Evolutionary conservation across 805 yeast species (phyloP).

Genomic region (Jamesozyma rosinii): DNA sequence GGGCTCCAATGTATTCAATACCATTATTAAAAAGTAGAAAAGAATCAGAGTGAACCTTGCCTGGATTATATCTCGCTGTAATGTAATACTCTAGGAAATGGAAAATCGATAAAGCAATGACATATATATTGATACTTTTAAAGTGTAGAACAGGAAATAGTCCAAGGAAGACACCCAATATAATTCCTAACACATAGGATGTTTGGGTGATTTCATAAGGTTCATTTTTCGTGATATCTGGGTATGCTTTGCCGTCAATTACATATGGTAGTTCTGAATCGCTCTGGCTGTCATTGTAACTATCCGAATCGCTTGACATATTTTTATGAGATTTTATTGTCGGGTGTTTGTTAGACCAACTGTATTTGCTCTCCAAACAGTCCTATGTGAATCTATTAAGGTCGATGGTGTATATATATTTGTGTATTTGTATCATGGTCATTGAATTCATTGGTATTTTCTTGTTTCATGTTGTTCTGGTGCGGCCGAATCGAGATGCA

Average conservation of each 20-base stretch:
- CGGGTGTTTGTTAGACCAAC: too few relatives aligned
- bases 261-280: conserved; percentile 2
- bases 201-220: conserved; percentile 38
- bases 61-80: conserved; percentile 66
- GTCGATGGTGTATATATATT: too few relatives aligned
- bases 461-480: not conserved
- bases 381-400: too few relatives aligned
- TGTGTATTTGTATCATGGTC: too few relatives aligned
- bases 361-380: too few relatives aligned
- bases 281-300: not conserved
- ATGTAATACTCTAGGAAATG: conserved; percentile 76
- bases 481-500: not conserved
- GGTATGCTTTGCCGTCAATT: conserved; percentile 10
- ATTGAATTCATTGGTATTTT: too few relatives aligned
- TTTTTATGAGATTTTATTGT: too few relatives aligned
- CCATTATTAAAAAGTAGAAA: conserved; percentile 56
- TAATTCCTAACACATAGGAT: conserved; percentile 36
- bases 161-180: conserved; percentile 34
- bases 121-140: conserved; percentile 38
- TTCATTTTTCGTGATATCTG: conserved; percentile 35
- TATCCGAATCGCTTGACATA: not conserved
- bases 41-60: conserved; percentile 60
- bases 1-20: conserved; percentile 47
- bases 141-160: conserved; percentile 23
- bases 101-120: conserved; percentile 48